Evolutionary conservation across 345 rosid species (phyloP).

Genomic region (Lepidium africanum): DNA sequence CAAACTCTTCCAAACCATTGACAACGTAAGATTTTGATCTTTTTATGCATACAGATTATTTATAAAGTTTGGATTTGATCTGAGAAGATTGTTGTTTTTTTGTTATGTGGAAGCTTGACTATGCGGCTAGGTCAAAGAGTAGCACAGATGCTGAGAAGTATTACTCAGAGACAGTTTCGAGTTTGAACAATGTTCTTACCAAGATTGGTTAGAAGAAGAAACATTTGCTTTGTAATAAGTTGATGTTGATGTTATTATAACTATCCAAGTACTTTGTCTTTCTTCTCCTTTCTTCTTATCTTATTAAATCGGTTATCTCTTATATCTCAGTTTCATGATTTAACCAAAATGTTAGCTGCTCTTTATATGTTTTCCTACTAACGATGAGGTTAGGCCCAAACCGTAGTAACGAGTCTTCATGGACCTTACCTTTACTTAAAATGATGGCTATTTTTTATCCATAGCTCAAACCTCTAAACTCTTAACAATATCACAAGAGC

Average conservation of each 20-base stretch:
- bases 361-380: neutral
- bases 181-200: slow-evolving; percentile 75
- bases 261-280: slow-evolving; percentile 22
- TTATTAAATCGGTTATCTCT: neutral
- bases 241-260: neutral
- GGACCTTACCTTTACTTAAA: too few relatives aligned
- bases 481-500: too few relatives aligned
- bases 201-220: slow-evolving; percentile 58
- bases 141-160: slow-evolving; percentile 84
- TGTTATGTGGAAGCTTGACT: slow-evolving; percentile 52
- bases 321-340: neutral
- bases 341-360: neutral
- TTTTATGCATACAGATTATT: neutral
- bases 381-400: too few relatives aligned
- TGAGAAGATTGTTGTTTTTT: neutral
- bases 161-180: slow-evolving; percentile 69
- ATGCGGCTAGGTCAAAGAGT: slow-evolving; percentile 92
- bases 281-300: neutral
- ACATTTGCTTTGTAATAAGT: slow-evolving; percentile 1
- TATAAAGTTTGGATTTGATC: neutral
- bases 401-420: too few relatives aligned
- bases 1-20: slow-evolving; percentile 71
- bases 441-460: too few relatives aligned
- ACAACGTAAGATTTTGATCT: slow-evolving; percentile 34
- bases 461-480: too few relatives aligned